Conservation (phyloP, 257 asterid genomes). For the Cordia subcordata region DNA sequence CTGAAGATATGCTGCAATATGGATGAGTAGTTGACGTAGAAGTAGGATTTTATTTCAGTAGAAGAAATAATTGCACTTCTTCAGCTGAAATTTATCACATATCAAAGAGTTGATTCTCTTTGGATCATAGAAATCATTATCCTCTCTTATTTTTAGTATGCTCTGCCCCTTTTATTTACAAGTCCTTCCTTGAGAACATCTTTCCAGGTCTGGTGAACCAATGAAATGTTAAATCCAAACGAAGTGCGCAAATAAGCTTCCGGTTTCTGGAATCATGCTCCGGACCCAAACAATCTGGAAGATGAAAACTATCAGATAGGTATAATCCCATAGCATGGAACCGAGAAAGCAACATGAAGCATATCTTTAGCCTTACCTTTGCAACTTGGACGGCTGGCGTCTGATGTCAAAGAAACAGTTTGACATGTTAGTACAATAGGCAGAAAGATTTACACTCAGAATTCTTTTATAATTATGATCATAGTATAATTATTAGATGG, state of each 20-base stretch:
- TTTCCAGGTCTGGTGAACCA: neutral
- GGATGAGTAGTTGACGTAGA: no score
- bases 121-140: neutral
- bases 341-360: neutral
- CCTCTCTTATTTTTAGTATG: neutral
- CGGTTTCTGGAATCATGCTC: constrained; percentile 24
- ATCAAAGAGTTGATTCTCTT: neutral
- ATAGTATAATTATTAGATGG: neutral
- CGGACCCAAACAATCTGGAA: constrained; percentile 52
- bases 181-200: neutral
- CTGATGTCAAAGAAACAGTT: constrained; percentile 32
- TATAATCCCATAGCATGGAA: neutral
- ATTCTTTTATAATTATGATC: no score
- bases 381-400: constrained; percentile 51
- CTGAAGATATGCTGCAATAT: no score
- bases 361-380: constrained; percentile 31
- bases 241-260: constrained; percentile 6
- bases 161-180: constrained; percentile 5
- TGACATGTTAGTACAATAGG: constrained; percentile 20
- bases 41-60: no score
- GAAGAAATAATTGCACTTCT: no score
- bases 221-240: neutral
- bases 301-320: constrained; percentile 7
- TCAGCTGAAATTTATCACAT: no score
- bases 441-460: neutral